Percentiles rank a stretch among this genome's conserved stretches.
Evolutionary conservation across 164 flowering plant species (phyloP).

Genomic region (Magnolia changhungtana): DNA sequence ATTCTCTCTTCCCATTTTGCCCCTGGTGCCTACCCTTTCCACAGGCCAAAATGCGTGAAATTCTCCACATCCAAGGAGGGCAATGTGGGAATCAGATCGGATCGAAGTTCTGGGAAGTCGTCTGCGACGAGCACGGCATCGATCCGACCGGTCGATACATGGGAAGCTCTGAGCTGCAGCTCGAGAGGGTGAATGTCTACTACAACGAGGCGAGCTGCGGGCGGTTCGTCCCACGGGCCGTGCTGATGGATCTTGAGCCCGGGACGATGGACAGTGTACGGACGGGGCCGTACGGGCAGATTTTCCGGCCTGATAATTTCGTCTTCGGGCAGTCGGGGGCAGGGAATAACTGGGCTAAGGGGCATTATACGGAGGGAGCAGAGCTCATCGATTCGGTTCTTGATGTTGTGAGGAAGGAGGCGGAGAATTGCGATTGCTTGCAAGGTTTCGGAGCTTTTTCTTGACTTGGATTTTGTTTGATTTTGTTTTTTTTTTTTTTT

Average conservation of each 20-base stretch:
- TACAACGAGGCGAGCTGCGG: conserved; percentile 28
- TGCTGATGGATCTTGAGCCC: conserved; percentile 31
- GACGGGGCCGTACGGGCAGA: conserved; percentile 25
- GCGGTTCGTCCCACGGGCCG: conserved; percentile 21
- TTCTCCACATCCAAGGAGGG: conserved; percentile 26
- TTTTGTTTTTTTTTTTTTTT: neutral
- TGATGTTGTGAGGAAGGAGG: conserved; percentile 25
- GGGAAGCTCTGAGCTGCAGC: conserved; percentile 19
- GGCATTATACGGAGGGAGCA: conserved; percentile 28
- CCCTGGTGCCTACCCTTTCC: neutral
- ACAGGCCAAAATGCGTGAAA: conserved; percentile 19
- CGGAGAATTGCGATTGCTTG: conserved; percentile 27
- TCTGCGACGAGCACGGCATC: conserved; percentile 24
- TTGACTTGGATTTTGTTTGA: neutral
- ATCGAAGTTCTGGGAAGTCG: conserved; percentile 25
- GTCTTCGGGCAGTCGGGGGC: conserved; percentile 28
- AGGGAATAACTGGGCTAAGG: conserved; percentile 28
- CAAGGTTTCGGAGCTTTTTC: conserved; percentile 13
- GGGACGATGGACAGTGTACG: conserved; percentile 27
- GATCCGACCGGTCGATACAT: conserved; percentile 21
- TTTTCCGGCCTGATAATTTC: conserved; percentile 23
- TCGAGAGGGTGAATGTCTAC: conserved; percentile 26
- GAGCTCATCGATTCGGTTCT: conserved; percentile 26
- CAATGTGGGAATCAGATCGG: conserved; percentile 32
- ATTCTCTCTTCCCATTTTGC: neutral